Evolutionary conservation across 1,284 basidiomycete genomes (phyloP).

Genomic region (Fomitopsis betulina): DNA sequence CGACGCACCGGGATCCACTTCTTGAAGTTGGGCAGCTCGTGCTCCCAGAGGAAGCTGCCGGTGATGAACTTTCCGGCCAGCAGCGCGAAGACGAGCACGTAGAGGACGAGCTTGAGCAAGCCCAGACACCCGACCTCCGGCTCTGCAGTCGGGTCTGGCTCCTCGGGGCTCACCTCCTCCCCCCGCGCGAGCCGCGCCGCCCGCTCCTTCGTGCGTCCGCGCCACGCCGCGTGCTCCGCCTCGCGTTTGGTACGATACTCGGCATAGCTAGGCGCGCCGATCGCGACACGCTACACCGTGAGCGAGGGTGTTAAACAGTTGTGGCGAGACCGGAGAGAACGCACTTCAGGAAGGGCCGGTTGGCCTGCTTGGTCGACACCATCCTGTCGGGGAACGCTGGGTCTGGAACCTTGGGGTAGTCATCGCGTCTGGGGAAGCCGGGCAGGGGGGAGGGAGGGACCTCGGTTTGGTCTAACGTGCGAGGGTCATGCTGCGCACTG

Average conservation of each 20-base stretch:
- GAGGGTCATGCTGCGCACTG: background rate
- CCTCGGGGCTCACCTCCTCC: constrained; percentile 66
- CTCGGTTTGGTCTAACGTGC: constrained; percentile 11
- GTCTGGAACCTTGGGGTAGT: constrained; percentile 46
- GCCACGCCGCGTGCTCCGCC: constrained; percentile 59
- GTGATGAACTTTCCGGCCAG: constrained; percentile 79
- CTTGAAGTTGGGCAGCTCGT: constrained; percentile 35
- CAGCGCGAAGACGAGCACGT: constrained; percentile 44
- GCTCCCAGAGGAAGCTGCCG: constrained; percentile 77
- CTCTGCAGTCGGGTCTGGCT: constrained; percentile 65
- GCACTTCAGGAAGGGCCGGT: constrained; percentile 77
- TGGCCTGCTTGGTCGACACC: constrained; percentile 75
- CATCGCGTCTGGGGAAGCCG: constrained; percentile 27
- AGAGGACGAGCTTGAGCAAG: constrained; percentile 64
- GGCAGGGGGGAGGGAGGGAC: constrained; percentile 22
- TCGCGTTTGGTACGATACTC: constrained; percentile 63
- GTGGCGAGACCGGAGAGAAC: constrained; percentile 27
- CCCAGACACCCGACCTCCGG: constrained; percentile 61
- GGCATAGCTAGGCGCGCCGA: constrained; percentile 46
- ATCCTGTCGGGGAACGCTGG: constrained; percentile 54
- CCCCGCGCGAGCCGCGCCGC: constrained; percentile 70
- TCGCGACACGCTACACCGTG: background rate
- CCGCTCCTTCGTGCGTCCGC: constrained; percentile 63
- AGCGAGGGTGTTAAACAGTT: background rate
- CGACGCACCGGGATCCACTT: constrained; percentile 21